phyloP scores from a whole-genome alignment of 345 rosid species.

The Lenwebbia sp. region DNA sequence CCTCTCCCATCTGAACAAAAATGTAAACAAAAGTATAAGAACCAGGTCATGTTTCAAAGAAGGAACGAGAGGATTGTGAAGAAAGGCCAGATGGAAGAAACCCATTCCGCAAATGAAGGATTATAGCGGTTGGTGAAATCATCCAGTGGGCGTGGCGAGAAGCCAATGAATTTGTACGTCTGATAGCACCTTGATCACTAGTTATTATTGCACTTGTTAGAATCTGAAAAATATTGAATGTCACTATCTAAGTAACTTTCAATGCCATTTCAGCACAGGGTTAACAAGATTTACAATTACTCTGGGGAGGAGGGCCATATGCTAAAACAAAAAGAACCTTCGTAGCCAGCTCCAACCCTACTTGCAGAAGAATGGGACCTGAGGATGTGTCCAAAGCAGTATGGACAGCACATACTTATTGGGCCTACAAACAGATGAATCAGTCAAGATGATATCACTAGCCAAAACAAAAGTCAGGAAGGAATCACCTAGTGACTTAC shows the following conservation, averaged over 20 bases:
- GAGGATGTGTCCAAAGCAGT: conserved; percentile 80
- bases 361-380: conserved; percentile 90
- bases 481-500: background rate
- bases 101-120: conserved; percentile 99
- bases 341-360: conserved; percentile 87
- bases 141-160: conserved; percentile 53
- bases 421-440: conserved; percentile 44
- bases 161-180: conserved; percentile 74
- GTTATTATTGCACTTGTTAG: conserved; percentile 92
- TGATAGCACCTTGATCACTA: conserved; percentile 83
- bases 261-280: background rate
- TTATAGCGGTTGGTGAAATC: conserved; percentile 81
- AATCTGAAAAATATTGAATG: conserved; percentile 44
- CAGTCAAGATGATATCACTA: conserved; percentile 3
- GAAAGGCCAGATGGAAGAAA: conserved; percentile 15
- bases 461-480: background rate
- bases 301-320: background rate
- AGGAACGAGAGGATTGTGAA: too few species aligned
- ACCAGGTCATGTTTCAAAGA: too few species aligned
- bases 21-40: too few species aligned
- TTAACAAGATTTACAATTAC: too few species aligned
- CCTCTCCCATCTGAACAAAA: too few species aligned
- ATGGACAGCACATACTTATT: conserved; percentile 87
- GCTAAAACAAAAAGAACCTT: conserved; percentile 37
- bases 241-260: background rate